phyloP scores from a whole-genome alignment of 345 rosid genomes.

The Odontarrhena argentea region DNA sequence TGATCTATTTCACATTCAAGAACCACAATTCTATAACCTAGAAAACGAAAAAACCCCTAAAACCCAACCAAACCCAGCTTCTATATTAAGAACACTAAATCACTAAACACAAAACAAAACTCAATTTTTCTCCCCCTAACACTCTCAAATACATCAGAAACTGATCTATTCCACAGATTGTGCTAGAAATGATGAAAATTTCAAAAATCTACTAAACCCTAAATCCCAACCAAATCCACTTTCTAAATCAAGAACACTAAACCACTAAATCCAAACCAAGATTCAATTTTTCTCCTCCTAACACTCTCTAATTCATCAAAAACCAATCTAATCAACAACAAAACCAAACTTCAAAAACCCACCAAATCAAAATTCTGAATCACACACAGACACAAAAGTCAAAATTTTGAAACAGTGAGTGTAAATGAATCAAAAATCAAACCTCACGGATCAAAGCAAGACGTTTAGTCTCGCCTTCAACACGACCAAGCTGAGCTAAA shows the following conservation, averaged over 20 bases:
- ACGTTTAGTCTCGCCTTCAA: slow-evolving; percentile 76
- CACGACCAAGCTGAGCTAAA: slow-evolving; percentile 82
- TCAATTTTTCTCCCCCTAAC: background rate
- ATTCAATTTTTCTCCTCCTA: background rate
- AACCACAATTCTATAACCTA: too few relatives aligned
- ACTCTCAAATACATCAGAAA: background rate
- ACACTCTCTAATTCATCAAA: background rate
- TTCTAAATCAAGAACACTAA: too few relatives aligned
- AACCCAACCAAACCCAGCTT: too few relatives aligned
- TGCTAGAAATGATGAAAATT: background rate
- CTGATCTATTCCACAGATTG: background rate
- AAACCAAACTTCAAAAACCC: background rate
- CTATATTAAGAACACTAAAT: too few relatives aligned
- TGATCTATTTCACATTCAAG: too few relatives aligned
- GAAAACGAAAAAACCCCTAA: too few relatives aligned
- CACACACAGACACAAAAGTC: background rate
- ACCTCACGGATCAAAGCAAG: slow-evolving; percentile 91
- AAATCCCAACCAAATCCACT: too few relatives aligned
- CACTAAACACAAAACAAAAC: background rate
- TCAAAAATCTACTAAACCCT: slow-evolving; percentile 16
- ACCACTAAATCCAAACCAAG: background rate
- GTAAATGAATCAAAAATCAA: background rate
- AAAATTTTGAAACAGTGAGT: background rate
- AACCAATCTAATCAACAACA: background rate
- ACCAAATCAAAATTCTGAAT: background rate